phyloP scores from a whole-genome alignment of 371 early-diverging fungal species.

The Umbelopsis sp. region DNA sequence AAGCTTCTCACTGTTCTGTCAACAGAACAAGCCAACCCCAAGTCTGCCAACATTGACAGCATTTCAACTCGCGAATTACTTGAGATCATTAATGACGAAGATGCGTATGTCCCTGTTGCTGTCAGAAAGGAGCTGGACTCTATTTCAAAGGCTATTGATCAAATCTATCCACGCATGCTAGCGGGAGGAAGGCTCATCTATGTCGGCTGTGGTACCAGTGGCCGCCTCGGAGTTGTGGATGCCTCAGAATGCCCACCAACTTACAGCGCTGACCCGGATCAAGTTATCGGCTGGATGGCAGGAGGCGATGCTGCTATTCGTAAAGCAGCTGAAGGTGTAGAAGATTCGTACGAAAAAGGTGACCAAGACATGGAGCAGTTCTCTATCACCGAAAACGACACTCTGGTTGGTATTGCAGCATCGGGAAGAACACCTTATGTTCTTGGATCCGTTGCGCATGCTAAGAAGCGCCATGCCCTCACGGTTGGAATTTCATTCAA shows the following conservation, averaged over 20 bases:
- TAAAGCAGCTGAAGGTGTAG: conserved; percentile 19
- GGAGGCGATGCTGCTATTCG: conserved; percentile 20
- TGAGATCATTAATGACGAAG: conserved; percentile 18
- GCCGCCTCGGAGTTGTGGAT: conserved; percentile 15
- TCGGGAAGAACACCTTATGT: conserved; percentile 19
- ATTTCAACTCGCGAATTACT: conserved; percentile 7
- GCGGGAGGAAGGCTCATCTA: conserved; percentile 18
- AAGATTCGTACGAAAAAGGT: conserved; percentile 16
- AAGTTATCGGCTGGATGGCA: conserved; percentile 17
- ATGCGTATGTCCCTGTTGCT: not conserved
- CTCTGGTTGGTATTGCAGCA: conserved; percentile 17
- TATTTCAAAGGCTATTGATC: conserved; percentile 1
- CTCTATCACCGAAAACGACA: conserved; percentile 14
- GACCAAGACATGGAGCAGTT: not conserved
- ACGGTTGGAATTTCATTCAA: conserved; percentile 26
- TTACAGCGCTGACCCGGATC: conserved; percentile 7
- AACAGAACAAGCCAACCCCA: conserved; percentile 15
- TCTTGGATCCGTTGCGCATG: conserved; percentile 14
- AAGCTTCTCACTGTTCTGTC: not conserved
- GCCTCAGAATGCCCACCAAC: conserved; percentile 19
- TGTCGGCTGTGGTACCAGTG: conserved; percentile 13
- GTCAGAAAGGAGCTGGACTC: conserved; percentile 1
- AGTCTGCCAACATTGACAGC: conserved; percentile 15
- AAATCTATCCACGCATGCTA: conserved; percentile 14
- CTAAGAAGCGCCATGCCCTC: conserved; percentile 18